phyloP scores from a whole-genome alignment of 1,284 basidiomycete species.

The Fomitopsis palustris region DNA sequence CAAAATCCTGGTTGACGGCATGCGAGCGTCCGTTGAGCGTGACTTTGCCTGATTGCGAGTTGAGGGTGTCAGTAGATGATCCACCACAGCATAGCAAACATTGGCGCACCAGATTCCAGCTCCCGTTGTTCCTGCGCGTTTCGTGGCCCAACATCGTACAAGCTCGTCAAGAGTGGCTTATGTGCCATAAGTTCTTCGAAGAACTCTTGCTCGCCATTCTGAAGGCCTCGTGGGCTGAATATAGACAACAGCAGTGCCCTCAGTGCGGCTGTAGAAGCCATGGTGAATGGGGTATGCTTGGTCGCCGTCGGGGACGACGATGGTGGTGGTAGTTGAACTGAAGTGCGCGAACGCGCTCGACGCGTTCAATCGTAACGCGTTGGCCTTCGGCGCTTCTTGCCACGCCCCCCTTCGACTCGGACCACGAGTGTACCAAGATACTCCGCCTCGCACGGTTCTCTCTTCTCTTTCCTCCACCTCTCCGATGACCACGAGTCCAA shows the following conservation, averaged over 20 bases:
- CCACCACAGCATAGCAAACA: background rate
- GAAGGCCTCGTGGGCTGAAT: slow-evolving; percentile 35
- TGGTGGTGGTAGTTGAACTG: slow-evolving; percentile 10
- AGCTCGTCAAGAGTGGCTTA: slow-evolving; percentile 53
- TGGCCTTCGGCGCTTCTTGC: background rate
- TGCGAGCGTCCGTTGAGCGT: slow-evolving; percentile 55
- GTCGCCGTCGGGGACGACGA: slow-evolving; percentile 6
- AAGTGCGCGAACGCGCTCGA: slow-evolving; percentile 6
- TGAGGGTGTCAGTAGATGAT: background rate
- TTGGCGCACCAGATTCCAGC: slow-evolving; percentile 63
- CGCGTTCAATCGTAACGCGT: background rate
- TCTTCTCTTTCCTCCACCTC: background rate
- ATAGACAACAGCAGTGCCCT: slow-evolving; percentile 38
- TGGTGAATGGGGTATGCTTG: slow-evolving; percentile 13
- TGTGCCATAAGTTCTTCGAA: slow-evolving; percentile 71
- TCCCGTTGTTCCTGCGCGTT: slow-evolving; percentile 64
- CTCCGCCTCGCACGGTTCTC: background rate
- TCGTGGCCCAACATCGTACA: slow-evolving; percentile 63
- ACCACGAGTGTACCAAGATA: background rate
- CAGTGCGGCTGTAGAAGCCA: slow-evolving; percentile 44
- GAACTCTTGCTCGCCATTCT: slow-evolving; percentile 64
- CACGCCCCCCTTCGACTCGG: background rate
- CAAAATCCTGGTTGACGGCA: slow-evolving; percentile 69
- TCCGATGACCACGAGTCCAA: slow-evolving; percentile 23
- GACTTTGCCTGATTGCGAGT: slow-evolving; percentile 50